Evolutionary conservation across 2,329 filamentous ascomycete genomes (phyloP).

Genomic region (Hypoxylon sp.): DNA sequence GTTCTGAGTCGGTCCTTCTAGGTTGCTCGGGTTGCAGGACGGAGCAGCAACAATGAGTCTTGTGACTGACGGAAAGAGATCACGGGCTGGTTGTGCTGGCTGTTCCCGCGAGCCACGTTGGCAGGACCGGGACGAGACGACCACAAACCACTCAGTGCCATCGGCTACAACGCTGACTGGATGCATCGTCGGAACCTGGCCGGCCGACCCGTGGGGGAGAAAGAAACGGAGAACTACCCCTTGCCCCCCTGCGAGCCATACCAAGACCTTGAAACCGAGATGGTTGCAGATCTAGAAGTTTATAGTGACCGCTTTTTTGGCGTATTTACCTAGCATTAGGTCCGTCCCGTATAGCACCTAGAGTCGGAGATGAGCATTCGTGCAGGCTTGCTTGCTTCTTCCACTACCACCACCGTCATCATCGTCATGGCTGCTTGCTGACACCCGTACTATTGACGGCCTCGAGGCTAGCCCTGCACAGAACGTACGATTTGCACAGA

Average conservation of each 20-base stretch:
- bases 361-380: background rate
- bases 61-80: conserved; percentile 41
- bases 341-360: background rate
- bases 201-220: conserved; percentile 38
- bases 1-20: conserved; percentile 43
- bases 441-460: conserved; percentile 21
- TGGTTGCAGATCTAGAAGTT: conserved; percentile 42
- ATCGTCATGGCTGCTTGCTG: conserved; percentile 23
- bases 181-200: conserved; percentile 40
- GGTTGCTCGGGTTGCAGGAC: conserved; percentile 37
- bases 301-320: conserved; percentile 40
- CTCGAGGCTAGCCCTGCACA: conserved; percentile 37
- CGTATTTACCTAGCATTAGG: conserved; percentile 4
- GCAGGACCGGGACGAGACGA: conserved; percentile 32
- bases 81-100: conserved; percentile 23
- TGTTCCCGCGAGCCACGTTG: conserved; percentile 38
- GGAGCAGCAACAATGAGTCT: conserved; percentile 34
- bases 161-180: conserved; percentile 44
- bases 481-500: conserved; percentile 42
- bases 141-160: conserved; percentile 41
- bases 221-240: conserved; percentile 15
- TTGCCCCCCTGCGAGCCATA: conserved; percentile 20
- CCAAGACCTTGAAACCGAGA: conserved; percentile 40
- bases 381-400: background rate
- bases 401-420: conserved; percentile 12